Conservation (phyloP, 2,329 filamentous ascomycete genomes). For the Aspergillus clavatus region DNA sequence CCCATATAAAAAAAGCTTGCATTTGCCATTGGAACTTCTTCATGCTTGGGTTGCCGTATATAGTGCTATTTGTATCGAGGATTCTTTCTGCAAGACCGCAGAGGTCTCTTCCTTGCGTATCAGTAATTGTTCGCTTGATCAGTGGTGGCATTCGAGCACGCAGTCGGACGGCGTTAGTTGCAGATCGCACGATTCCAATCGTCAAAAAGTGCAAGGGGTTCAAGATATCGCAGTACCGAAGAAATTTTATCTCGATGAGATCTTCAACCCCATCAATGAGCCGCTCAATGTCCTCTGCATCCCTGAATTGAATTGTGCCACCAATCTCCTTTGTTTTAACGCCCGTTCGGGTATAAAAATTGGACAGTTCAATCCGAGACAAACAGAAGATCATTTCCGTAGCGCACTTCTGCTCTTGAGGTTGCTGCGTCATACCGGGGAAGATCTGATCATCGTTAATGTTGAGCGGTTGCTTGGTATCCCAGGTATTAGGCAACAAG, state of each 20-base stretch:
- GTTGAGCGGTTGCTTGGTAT: constrained; percentile 39
- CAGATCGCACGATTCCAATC: constrained; percentile 38
- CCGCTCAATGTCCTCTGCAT: constrained; percentile 9
- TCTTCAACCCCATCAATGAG: constrained; percentile 29
- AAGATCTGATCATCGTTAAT: constrained; percentile 35
- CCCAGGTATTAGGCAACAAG: constrained; percentile 13
- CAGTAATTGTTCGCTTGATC: constrained; percentile 2
- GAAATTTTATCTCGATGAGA: constrained; percentile 28
- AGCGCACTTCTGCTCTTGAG: constrained; percentile 36
- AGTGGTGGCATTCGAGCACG: constrained; percentile 39
- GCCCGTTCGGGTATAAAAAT: constrained; percentile 16
- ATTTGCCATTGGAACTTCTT: constrained; percentile 41
- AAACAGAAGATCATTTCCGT: constrained; percentile 43
- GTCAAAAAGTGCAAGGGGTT: constrained; percentile 42
- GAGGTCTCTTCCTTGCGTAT: constrained; percentile 3
- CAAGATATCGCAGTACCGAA: constrained; percentile 32
- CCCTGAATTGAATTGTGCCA: constrained; percentile 6
- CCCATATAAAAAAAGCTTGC: constrained; percentile 46
- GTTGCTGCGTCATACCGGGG: constrained; percentile 38
- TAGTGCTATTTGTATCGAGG: constrained; percentile 27
- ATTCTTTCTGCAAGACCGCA: constrained; percentile 10
- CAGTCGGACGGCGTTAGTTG: constrained; percentile 40
- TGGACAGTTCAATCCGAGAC: constrained; percentile 23
- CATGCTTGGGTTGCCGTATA: constrained; percentile 35
- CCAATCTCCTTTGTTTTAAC: constrained; percentile 6